Evolutionary conservation across 2,329 filamentous ascomycete genomes (phyloP).

Genomic region (Cercospora nicotianae): DNA sequence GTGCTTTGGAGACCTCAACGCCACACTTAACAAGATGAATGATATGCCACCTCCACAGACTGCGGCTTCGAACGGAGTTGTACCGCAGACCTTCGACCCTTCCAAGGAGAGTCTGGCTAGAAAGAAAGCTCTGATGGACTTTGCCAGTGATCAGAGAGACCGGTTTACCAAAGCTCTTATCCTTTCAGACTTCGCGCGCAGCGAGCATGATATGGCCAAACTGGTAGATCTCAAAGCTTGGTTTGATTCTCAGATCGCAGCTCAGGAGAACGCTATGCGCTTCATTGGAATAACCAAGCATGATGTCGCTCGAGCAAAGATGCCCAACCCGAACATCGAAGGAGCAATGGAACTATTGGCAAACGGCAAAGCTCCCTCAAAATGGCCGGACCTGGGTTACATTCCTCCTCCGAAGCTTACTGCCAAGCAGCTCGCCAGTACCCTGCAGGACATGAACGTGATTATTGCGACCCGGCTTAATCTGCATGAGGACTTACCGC

Average conservation of each 20-base stretch:
- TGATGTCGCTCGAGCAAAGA: conserved; percentile 68
- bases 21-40: conserved; percentile 69
- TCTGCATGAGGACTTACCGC: conserved; percentile 77
- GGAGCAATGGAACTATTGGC: conserved; percentile 84
- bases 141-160: conserved; percentile 74
- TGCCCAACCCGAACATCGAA: conserved; percentile 86
- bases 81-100: conserved; percentile 49
- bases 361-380: conserved; percentile 67
- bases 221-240: conserved; percentile 84
- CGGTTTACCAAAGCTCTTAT: conserved; percentile 94
- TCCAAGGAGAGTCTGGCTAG: conserved; percentile 70
- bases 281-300: conserved; percentile 62
- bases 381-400: conserved; percentile 80
- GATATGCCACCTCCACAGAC: conserved; percentile 58
- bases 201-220: conserved; percentile 72
- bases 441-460: conserved; percentile 79
- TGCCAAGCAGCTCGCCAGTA: conserved; percentile 69
- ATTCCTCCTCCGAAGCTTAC: conserved; percentile 71
- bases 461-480: conserved; percentile 80
- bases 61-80: conserved; percentile 42
- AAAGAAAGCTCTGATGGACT: conserved; percentile 72
- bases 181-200: conserved; percentile 84
- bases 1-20: conserved; percentile 74
- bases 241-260: conserved; percentile 53
- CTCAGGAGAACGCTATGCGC: conserved; percentile 28